Conservation (phyloP, 2,329 filamentous ascomycete species). For the Neofusicoccum sp. region DNA sequence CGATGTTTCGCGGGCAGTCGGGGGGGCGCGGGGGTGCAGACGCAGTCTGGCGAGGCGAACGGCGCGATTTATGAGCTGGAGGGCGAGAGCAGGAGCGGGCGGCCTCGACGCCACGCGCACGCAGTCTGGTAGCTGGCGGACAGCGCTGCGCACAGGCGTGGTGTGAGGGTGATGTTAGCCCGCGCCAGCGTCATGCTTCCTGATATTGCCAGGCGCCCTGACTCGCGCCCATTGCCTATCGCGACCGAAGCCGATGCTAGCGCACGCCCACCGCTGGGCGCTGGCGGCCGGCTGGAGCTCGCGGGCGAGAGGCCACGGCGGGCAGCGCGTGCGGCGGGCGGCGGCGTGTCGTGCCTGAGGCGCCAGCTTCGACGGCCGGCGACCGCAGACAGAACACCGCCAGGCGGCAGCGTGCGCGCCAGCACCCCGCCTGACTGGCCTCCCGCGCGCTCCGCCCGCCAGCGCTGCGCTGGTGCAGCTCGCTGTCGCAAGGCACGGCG, state of each 20-base stretch:
- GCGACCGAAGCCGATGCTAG: not conserved
- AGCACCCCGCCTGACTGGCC: not conserved
- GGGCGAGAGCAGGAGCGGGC: not conserved
- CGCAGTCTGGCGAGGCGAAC: too few species aligned
- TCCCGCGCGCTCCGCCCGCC: not conserved
- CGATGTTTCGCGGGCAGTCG: not conserved
- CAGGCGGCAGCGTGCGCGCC: not conserved
- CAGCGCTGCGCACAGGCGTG: not conserved
- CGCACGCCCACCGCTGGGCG: too few species aligned
- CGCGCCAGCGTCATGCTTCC: conserved; percentile 9
- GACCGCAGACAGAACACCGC: conserved; percentile 2
- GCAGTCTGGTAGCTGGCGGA: not conserved
- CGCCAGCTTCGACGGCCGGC: not conserved
- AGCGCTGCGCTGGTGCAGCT: not conserved
- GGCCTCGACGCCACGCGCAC: not conserved
- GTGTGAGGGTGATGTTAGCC: conserved; percentile 9
- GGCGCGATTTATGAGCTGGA: too few species aligned
- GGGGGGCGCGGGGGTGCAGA: not conserved
- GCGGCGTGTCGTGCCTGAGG: not conserved
- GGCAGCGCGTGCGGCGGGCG: not conserved
- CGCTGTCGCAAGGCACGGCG: not conserved
- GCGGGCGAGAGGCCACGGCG: too few species aligned
- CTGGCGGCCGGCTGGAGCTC: not conserved
- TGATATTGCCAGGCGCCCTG: not conserved
- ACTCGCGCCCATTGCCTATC: not conserved